phyloP scores from a whole-genome alignment of 2,329 filamentous ascomycete genomes.

The Remersonia thermophila region DNA sequence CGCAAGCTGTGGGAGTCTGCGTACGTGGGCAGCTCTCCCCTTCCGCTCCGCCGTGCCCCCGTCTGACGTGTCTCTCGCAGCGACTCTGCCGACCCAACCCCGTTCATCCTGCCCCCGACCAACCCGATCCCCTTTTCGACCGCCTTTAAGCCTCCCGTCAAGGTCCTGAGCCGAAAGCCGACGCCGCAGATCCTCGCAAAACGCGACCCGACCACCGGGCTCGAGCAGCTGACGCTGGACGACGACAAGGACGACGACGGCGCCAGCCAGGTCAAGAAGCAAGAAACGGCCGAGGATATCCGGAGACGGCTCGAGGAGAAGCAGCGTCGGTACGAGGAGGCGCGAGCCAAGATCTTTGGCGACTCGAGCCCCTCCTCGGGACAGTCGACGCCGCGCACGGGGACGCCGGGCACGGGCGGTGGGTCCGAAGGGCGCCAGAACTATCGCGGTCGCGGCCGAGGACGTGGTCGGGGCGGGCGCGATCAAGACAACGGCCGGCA shows the following conservation, averaged over 20 bases:
- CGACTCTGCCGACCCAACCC: constrained; percentile 61
- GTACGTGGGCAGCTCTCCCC: constrained; percentile 34
- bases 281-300: constrained; percentile 62
- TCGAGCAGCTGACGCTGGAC: constrained; percentile 35
- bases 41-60: constrained; percentile 2
- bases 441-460: constrained; percentile 33
- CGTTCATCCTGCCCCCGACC: constrained; percentile 51
- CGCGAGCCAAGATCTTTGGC: constrained; percentile 76
- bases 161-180: constrained; percentile 74
- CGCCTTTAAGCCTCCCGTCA: constrained; percentile 70
- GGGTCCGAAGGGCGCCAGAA: constrained; percentile 20
- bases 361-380: constrained; percentile 42
- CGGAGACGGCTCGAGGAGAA: constrained; percentile 74
- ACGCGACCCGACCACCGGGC: constrained; percentile 39
- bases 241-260: constrained; percentile 54
- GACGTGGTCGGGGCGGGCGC: constrained; percentile 27
- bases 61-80: constrained; percentile 28
- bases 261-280: constrained; percentile 40
- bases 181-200: constrained; percentile 45
- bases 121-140: constrained; percentile 45
- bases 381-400: constrained; percentile 48
- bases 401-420: constrained; percentile 40
- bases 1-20: constrained; percentile 81
- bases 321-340: constrained; percentile 80
- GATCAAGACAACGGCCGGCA: constrained; percentile 19